Base-by-base conservation (phyloP, 176 grass and related monocot genomes). In the Juncus effusus region DNA sequence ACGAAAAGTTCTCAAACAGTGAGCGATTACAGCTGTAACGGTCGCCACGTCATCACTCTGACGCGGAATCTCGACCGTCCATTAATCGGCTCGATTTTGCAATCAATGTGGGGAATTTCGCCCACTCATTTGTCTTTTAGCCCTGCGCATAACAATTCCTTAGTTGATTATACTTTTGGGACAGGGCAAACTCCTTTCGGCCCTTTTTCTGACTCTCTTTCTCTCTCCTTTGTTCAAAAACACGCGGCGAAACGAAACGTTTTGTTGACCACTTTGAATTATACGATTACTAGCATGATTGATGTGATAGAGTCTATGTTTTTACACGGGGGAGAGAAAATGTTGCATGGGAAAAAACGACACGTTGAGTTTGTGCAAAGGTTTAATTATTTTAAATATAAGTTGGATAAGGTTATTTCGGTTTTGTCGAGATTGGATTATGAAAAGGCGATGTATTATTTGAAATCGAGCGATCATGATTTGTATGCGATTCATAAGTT, bases 21-120 rank as follows among this genome's bases (percentile, higher is more conserved):
- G 11, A 99, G 94, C 15, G 94, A 99, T 61, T 99, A 93, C 71
- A 99, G 78, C 19, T 99, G 94, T 81, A 99, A 99, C 69, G 94
- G 94, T 6, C 80, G 85, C 3, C 73, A 93, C 72, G 68, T 99
- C 13, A 84, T 99, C 57, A 99, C 80, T 6, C 87, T 82, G 75
- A 86, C 85, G 13, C 77, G 85, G 35, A 93, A 87, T 63, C 83
- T 99, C 52, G 78, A 99, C 13, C 88, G 85, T 7, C 78, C 94
- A 37, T 79, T 99, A 56, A 75, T 99, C 13, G 78, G 88, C 5
- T 91, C 94, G 1, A 45, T 99, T 51, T 84, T 99, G 50, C 94
- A 99, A 64, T 89, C 77, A 75, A 93, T 99, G 94, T 99, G 89
- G 89, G 94, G 94, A 1, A 51, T 99, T 15, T 81, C 83, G 16